Evolutionary conservation across 805 yeast species (phyloP).

Genomic region (Metschnikowia kunwiensis): DNA sequence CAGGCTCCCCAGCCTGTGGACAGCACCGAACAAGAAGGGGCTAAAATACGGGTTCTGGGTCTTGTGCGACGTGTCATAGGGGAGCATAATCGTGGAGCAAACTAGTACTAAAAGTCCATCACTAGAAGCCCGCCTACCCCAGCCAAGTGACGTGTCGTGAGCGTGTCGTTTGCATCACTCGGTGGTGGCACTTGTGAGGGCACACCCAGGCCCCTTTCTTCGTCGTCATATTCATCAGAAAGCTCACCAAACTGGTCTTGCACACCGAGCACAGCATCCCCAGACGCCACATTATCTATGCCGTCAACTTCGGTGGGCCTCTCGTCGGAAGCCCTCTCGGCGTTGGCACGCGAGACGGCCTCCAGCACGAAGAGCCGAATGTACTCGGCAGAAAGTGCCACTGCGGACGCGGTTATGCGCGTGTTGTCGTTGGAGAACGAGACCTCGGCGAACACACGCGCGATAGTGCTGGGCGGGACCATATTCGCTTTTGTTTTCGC

Average conservation of each 20-base stretch:
- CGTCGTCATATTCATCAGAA: constrained; percentile 20
- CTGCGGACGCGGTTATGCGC: constrained; percentile 45
- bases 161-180: constrained; percentile 25
- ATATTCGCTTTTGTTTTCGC: constrained; percentile 1
- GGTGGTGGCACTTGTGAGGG: constrained; percentile 17
- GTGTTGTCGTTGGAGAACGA: constrained; percentile 48
- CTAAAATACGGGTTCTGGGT: constrained; percentile 31
- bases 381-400: constrained; percentile 53
- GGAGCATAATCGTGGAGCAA: neutral
- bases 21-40: constrained; percentile 14
- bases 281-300: constrained; percentile 26
- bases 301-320: constrained; percentile 28
- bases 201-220: constrained; percentile 15
- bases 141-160: constrained; percentile 54
- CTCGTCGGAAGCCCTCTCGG: constrained; percentile 40
- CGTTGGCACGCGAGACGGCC: constrained; percentile 57
- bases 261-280: constrained; percentile 8
- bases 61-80: constrained; percentile 6
- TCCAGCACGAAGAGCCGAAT: constrained; percentile 55
- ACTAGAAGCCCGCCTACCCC: constrained; percentile 56
- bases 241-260: constrained; percentile 13
- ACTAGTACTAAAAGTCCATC: constrained; percentile 47
- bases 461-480: constrained; percentile 36
- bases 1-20: constrained; percentile 23
- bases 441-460: constrained; percentile 49